Base-by-base conservation (phyloP, 208 protist genomes). In the Polymyxa betae region DNA sequence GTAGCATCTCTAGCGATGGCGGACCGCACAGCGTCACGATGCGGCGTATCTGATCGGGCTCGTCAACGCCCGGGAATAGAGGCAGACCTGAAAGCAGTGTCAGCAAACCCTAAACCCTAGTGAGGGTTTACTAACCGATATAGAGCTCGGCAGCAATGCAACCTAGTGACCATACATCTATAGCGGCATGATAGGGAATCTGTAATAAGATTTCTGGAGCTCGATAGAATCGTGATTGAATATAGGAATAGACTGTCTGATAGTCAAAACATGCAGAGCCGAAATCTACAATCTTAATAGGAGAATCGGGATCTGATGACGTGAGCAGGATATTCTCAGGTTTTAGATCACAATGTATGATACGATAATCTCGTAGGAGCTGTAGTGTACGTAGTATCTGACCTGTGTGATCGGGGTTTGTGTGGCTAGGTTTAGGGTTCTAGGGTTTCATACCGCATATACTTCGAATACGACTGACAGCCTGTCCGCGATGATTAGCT, bases 231-330 rank as follows among this genome's bases (percentile, higher is more conserved):
- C 91, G 20, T 0, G 91, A 93, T 46, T 93, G 91, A 43, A 90
- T 64, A 49, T 91, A 92, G 0, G 24, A 49, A 35, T 54, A 93
- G 40, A 92, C 87, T 90, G 96, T 95, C 78, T 97, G 90, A 20
- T 94, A 93, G 0, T 92, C 91, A 45, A 96, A 97, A 91, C 97
- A 99, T 32, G 97, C 95, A 40, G 95, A 97, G 44, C 98, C 98
- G 94, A 99, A 99, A 93, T 99, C 98, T 88, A 99, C 99, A 10
- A 99, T 82, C 88, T 98, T 98, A 91, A 99, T 98, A 12, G 93
- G 95, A 77, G 94, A 97, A 0, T 96, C 92, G 12, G 5, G 5
- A 49, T 95, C 97, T n/a, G 93, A 95, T 90, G 97, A 90, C 38
- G 87, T 68, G 54, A 97, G 88, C 46, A 97, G 92, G 16, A 97